Evolutionary conservation across 2,329 filamentous ascomycete genomes (phyloP), one percentile per base, ranked within the genome.

Genomic region (Thelonectria rubi): DNA sequence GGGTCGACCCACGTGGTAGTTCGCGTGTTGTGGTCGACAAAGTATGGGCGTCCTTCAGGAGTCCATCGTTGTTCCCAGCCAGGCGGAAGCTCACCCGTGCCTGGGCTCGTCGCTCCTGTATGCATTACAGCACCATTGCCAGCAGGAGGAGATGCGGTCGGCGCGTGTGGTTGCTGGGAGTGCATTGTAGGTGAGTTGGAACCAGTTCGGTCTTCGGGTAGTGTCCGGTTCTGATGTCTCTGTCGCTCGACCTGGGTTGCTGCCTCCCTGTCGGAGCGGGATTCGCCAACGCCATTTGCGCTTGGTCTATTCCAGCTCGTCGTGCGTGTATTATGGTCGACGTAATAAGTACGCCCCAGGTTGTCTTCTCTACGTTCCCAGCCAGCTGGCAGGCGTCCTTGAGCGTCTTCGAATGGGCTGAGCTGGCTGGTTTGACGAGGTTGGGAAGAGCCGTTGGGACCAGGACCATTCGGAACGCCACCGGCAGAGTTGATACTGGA

Each of bases 1-100:
- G 95, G 95, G 76, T 99, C 95, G 15, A 99, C 95, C 95, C 95
- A 99, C 1, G 95, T 98, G 0, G 95, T 99, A 1, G 95, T 98
- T 67, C 95, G 88, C 10, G 95, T 98, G 76, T 98, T 99, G 79
- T 99, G 95, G 76, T 99, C 95, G 51, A 99, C 95, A 78, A 97
- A 99, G 79, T 99, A 99, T 9, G 94, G 86, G 52, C 95, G 88
- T 26, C 94, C 94, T 82, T 99, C 95, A 0, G 95, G 94, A 0
- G 95, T 99, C 79, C 92, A 94, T 70, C 95, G 86, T 77, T 97
- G 93, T 78, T 99, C 95, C 95, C 95, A 99, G 26, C 94, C 92
- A 18, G 94, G 90, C 40, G 95, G 95, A 62, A 99, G 88, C 79
- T 99, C 95, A 64, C 95, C 95, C 61, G 93, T 94, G 45, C 95